These are phyloP conservation scores for Mycosphaerella arachidis DNA, from an alignment of 2,329 filamentous ascomycete species.

Conservation along the genomic window DNA sequence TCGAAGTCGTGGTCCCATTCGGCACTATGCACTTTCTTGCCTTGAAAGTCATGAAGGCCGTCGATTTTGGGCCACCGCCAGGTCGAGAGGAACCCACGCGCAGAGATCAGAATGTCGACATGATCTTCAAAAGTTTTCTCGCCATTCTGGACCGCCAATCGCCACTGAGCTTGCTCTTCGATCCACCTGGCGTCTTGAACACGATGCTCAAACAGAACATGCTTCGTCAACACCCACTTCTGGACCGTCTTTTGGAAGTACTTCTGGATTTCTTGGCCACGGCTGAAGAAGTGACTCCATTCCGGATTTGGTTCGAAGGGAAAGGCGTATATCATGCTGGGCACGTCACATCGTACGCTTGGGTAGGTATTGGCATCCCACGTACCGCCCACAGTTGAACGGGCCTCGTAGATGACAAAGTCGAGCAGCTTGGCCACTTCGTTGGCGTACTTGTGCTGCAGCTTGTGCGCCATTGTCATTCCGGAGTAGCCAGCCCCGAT, in stretches of 20 bases:
- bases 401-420: slow-evolving; percentile 39
- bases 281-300: slow-evolving; percentile 36
- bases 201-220: slow-evolving; percentile 37
- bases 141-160: slow-evolving; percentile 31
- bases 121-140: slow-evolving; percentile 28
- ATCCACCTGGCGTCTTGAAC: slow-evolving; percentile 40
- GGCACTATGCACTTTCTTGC: slow-evolving; percentile 41
- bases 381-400: slow-evolving; percentile 36
- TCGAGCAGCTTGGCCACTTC: slow-evolving; percentile 32
- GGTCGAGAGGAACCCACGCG: slow-evolving; percentile 22
- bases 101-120: slow-evolving; percentile 37
- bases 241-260: slow-evolving; percentile 39
- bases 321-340: slow-evolving; percentile 18
- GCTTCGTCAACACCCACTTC: slow-evolving; percentile 39
- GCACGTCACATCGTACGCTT: slow-evolving; percentile 10
- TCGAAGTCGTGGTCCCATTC: slow-evolving; percentile 45
- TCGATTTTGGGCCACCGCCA: slow-evolving; percentile 34
- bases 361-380: slow-evolving; percentile 37
- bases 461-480: slow-evolving; percentile 37
- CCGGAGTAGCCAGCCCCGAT: slow-evolving; percentile 36
- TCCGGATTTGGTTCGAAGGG: slow-evolving; percentile 34
- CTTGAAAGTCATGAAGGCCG: slow-evolving; percentile 43
- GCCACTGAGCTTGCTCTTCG: slow-evolving; percentile 36
- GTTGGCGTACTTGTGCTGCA: slow-evolving; percentile 30
- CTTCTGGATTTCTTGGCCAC: slow-evolving; percentile 39